Conservation (phyloP, 208 protist genomes). For the Porcisia deanei region DNA sequence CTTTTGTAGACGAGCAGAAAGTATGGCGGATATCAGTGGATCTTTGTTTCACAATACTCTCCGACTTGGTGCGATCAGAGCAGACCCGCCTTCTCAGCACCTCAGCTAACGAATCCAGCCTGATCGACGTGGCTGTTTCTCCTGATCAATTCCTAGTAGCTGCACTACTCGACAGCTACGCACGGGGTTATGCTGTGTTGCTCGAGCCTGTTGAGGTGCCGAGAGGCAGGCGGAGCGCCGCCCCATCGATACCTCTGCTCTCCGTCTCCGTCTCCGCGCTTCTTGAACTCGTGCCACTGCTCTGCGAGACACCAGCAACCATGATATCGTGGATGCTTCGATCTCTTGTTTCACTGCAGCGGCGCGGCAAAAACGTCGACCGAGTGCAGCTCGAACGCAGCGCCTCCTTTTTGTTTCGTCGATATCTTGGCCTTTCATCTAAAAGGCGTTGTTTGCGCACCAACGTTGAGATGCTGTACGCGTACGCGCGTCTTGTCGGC, state of each 20-base stretch:
- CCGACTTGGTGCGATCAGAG: not conserved
- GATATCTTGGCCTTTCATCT: not conserved
- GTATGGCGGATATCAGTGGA: not conserved
- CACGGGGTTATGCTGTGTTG: not conserved
- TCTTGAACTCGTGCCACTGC: conserved; percentile 8
- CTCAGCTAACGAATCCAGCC: not conserved
- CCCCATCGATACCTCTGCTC: not conserved
- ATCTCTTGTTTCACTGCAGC: conserved; percentile 9
- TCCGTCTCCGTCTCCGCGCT: not conserved
- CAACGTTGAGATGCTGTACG: conserved; percentile 24
- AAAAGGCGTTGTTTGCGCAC: conserved; percentile 9
- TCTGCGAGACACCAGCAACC: conserved; percentile 2
- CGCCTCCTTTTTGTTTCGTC: conserved; percentile 6
- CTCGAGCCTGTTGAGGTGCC: not conserved
- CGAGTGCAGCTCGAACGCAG: not conserved
- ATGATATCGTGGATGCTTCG: conserved; percentile 29
- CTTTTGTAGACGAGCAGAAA: not conserved
- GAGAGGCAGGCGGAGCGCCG: not conserved
- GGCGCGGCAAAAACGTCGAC: not conserved
- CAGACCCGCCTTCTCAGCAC: not conserved
- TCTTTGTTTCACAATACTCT: conserved; percentile 7
- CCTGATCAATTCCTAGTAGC: conserved; percentile 10
- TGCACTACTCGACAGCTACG: conserved; percentile 5
- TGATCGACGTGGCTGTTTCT: not conserved
- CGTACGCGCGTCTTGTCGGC: conserved; percentile 1